Conservation (phyloP, 495 filamentous ascomycete genomes). For the Penicillium turbatum region DNA sequence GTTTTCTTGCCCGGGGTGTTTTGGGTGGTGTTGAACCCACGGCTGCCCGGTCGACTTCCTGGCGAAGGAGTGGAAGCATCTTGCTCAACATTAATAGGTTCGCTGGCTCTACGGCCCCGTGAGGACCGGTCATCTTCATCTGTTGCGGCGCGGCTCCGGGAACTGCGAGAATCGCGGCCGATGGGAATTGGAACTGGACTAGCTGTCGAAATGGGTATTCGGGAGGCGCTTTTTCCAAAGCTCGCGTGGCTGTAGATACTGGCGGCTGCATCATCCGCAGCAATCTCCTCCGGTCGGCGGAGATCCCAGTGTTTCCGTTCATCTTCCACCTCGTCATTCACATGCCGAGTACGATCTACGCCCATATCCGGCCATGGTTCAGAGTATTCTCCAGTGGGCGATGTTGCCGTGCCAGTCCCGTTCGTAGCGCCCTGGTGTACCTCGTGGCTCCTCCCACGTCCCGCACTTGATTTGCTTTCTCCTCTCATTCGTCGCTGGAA, state of each 20-base stretch:
- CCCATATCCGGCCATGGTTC: slow-evolving; percentile 40
- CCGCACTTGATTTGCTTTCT: slow-evolving; percentile 56
- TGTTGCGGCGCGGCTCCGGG: slow-evolving; percentile 53
- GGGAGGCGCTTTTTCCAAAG: slow-evolving; percentile 55
- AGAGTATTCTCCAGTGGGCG: slow-evolving; percentile 29
- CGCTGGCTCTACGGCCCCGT: slow-evolving; percentile 64
- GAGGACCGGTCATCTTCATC: slow-evolving; percentile 55
- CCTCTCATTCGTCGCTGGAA: slow-evolving; percentile 55
- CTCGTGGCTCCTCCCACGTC: slow-evolving; percentile 52
- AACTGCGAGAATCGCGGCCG: slow-evolving; percentile 65
- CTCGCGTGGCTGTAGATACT: slow-evolving; percentile 42
- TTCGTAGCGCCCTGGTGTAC: slow-evolving; percentile 32
- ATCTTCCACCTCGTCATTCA: slow-evolving; percentile 28
- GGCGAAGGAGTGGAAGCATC: slow-evolving; percentile 49
- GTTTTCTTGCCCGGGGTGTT: slow-evolving; percentile 32
- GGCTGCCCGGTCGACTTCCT: slow-evolving; percentile 40
- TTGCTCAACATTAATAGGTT: slow-evolving; percentile 56
- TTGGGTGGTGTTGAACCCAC: slow-evolving; percentile 28
- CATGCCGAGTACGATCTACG: slow-evolving; percentile 40
- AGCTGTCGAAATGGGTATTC: slow-evolving; percentile 76
- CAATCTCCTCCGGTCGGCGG: slow-evolving; percentile 74
- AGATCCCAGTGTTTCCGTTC: slow-evolving; percentile 61
- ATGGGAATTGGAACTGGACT: slow-evolving; percentile 71
- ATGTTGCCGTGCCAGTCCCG: slow-evolving; percentile 25
- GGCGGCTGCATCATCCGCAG: slow-evolving; percentile 53